Evolutionary conservation across 768 basidiomycete genomes (phyloP).

Genomic region (Vararia minispora): DNA sequence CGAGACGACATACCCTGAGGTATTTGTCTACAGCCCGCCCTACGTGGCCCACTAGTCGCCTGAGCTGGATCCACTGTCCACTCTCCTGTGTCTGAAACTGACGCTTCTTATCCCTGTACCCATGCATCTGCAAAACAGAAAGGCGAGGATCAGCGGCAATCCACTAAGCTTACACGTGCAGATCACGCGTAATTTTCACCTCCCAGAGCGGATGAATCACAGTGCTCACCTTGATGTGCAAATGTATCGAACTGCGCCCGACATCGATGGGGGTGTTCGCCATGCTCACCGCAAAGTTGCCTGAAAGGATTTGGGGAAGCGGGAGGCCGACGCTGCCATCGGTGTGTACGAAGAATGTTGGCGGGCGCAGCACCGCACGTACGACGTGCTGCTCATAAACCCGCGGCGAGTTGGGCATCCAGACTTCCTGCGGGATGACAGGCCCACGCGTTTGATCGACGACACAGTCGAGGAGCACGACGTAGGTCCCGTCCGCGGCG

Average conservation of each 20-base stretch:
- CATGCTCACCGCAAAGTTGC: constrained; percentile 9
- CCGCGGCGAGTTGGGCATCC: constrained; percentile 11
- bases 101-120: constrained; percentile 12
- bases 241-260: constrained; percentile 11
- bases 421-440: constrained; percentile 10
- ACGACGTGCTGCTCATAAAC: constrained; percentile 12
- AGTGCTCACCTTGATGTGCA: constrained; percentile 12
- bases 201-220: too few species aligned
- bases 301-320: constrained; percentile 7
- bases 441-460: constrained; percentile 6
- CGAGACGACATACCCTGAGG: too few species aligned
- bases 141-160: too few species aligned
- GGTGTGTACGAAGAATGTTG: constrained; percentile 13
- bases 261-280: constrained; percentile 6
- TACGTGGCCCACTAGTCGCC: too few species aligned
- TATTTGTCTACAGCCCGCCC: too few species aligned
- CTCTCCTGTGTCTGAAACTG: constrained; percentile 14
- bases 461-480: constrained; percentile 11
- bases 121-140: constrained; percentile 8
- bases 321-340: constrained; percentile 11
- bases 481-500: too few species aligned
- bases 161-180: not conserved
- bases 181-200: too few species aligned
- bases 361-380: constrained; percentile 9
- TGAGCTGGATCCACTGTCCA: too few species aligned